Base-by-base conservation (phyloP, 805 yeast genomes). In the Metschnikowia peoriensis region DNA sequence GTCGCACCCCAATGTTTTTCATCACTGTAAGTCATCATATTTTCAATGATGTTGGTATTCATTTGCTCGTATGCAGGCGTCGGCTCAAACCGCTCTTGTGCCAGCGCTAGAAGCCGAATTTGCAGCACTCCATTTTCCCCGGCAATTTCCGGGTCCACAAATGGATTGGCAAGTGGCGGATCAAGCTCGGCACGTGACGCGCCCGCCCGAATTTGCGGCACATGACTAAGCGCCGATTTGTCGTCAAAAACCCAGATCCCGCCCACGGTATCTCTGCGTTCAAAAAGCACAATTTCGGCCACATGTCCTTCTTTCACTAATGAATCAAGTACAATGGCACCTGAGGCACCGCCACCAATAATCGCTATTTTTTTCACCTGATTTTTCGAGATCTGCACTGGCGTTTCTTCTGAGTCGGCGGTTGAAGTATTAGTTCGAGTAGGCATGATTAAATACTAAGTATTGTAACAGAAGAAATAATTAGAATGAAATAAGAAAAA, bases 341-440 rank as follows among this genome's bases (percentile, higher is more conserved):
- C 82, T 4, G 78, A 71, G 6, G 82, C 80, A 12, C 82, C 82
- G n/a, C 78, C 82, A 6, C 82, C 82, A 34, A 78, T 75, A 32
- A 78, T 67, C 16, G 79, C 81, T 8, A 77, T 60, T 6, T 66
- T 59, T 46, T 60, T 62, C 22, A 67, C 61, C 15, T 50, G 55
- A 7, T 29, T 6, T 8, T 4, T 14, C 11, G 46, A 28, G 12
- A 50, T 22, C 9, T 22, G 6, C 28, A 50, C 44, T 9, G 53
- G 52, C 17, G 38, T 2, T 39, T 50, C 46, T 35, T 49, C 45
- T 44, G 52, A 44, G 29, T 6, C 38, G 29, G 38, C 27, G 28
- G 22, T 28, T 39, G 28, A 11, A 15, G 44, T 32, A 4, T 15
- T 34, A 4, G 16, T 12, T 5, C 46, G 43, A 11, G 46, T 41